Base-by-base conservation (phyloP, 129 eudicot genomes). In the Pulicaria dysenterica region DNA sequence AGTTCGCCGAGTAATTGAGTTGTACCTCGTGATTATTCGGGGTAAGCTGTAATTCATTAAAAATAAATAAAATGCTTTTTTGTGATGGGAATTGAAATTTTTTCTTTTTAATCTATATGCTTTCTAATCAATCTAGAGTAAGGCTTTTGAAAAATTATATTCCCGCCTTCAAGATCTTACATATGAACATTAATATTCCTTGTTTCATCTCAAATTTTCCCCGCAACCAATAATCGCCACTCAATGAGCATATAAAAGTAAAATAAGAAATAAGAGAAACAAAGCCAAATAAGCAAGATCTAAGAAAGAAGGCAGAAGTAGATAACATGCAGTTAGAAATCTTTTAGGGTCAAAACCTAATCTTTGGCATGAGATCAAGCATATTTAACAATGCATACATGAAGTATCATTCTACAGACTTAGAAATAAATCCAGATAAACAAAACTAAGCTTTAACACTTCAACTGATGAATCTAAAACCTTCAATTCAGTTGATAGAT, bases 381-480 rank as follows among this genome's bases (percentile, higher is more conserved):
- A 11, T 14, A 47, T 9, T 3, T 44, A 55, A 41, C 68, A 46
- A 50, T 50, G 40, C 53, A 74, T 40, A 71, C 31, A 58, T 39
- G 12, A 61, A 40, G 4, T 2, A n/a, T 8, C 7, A 40, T 2
- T 8, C 44, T 10, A 47, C 38, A 41, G 40, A 55, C 6, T 42
- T 13, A 46, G 43, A 48, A 73, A 73, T 17, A 61, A 73, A 73
- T 74, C 36, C 50, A 40, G 13, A 10, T 17, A 17, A 49, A 62
- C 57, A 13, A 54, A 70, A 41, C 42, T 64, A 43, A 45, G 17
- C 6, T 16, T 50, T 63, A 37, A 50, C 57, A 53, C 45, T 41
- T 48, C 70, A 48, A 41, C 13, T 15, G 39, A 73, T 61, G 77
- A 44, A 53, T 74, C 64, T 74, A 64, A 74, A 74, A 47, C 77